Evolutionary conservation across 73 alveolate species (phyloP), one percentile per base, ranked within the genome.

Genomic region (Durusdinium trenchii): DNA sequence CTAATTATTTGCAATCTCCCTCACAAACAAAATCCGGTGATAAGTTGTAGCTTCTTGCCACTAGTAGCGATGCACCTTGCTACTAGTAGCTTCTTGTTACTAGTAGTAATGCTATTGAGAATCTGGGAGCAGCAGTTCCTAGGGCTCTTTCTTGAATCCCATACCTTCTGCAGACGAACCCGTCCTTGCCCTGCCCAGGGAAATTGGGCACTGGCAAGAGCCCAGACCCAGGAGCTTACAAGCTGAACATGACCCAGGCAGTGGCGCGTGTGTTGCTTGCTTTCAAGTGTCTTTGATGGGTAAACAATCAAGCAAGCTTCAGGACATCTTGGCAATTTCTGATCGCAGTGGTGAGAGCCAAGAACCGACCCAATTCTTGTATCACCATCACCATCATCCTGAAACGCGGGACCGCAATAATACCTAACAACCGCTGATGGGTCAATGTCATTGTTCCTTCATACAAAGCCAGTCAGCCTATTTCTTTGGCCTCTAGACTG

Each of bases 141-240:
- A n/a, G n/a, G n/a, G n/a, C n/a, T n/a, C n/a, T n/a, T n/a, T n/a
- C n/a, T n/a, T n/a, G n/a, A n/a, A n/a, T n/a, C n/a, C n/a, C n/a
- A n/a, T n/a, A n/a, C n/a, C n/a, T n/a, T n/a, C n/a, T n/a, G n/a
- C n/a, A n/a, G n/a, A n/a, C n/a, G n/a, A n/a, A n/a, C n/a, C n/a
- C n/a, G n/a, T n/a, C n/a, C n/a, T n/a, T n/a, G n/a, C n/a, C n/a
- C n/a, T n/a, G n/a, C n/a, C 40, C 32, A 89, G 96, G 96, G 20
- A 62, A 89, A 73, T 40, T 42, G 50, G 95, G 95, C 48, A 35
- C 45, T 51, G 96, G 96, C 96, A 89, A 89, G 43, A 89, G 96
- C 61, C 96, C 96, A 16, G 96, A 89, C 43, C 96, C 96, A 0
- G 96, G 96, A 16, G 86, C 86, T 86, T 89, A 89, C 96, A 89